phyloP scores from a whole-genome alignment of 2,329 filamentous ascomycete genomes.

The Exophiala viscosa region DNA sequence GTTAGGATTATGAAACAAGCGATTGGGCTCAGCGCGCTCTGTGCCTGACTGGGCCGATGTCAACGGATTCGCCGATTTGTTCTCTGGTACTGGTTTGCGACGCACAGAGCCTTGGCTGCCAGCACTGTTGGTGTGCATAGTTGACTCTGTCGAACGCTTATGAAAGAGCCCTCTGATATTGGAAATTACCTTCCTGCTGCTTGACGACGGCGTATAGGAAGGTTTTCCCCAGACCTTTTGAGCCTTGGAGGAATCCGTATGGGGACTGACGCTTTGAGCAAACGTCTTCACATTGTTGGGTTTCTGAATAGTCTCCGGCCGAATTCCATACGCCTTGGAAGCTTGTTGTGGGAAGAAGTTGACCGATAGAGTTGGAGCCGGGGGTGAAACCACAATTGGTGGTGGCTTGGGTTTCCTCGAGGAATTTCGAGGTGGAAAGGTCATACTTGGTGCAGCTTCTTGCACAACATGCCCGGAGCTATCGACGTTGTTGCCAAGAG shows the following conservation, averaged over 20 bases:
- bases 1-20: neutral
- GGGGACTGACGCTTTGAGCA: slow-evolving; percentile 16
- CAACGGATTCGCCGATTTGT: slow-evolving; percentile 6
- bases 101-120: slow-evolving; percentile 6
- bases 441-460: neutral
- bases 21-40: neutral
- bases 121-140: neutral
- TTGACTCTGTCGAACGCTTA: slow-evolving; percentile 25
- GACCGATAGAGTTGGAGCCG: neutral
- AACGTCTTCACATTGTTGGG: slow-evolving; percentile 21
- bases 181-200: slow-evolving; percentile 28
- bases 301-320: slow-evolving; percentile 5
- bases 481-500: neutral
- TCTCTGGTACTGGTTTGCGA: slow-evolving; percentile 12
- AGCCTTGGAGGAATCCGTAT: slow-evolving; percentile 9
- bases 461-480: neutral
- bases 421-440: slow-evolving; percentile 20
- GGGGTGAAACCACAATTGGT: slow-evolving; percentile 20
- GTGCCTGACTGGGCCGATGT: neutral
- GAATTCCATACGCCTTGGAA: slow-evolving; percentile 8
- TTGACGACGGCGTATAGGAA: slow-evolving; percentile 20
- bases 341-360: slow-evolving; percentile 1
- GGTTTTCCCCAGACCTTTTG: slow-evolving; percentile 13
- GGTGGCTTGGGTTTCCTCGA: slow-evolving; percentile 23
- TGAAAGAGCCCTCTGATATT: slow-evolving; percentile 29